phyloP scores from a whole-genome alignment of 352 stramenopile genomes.

The Pythium vanterpoolii region DNA sequence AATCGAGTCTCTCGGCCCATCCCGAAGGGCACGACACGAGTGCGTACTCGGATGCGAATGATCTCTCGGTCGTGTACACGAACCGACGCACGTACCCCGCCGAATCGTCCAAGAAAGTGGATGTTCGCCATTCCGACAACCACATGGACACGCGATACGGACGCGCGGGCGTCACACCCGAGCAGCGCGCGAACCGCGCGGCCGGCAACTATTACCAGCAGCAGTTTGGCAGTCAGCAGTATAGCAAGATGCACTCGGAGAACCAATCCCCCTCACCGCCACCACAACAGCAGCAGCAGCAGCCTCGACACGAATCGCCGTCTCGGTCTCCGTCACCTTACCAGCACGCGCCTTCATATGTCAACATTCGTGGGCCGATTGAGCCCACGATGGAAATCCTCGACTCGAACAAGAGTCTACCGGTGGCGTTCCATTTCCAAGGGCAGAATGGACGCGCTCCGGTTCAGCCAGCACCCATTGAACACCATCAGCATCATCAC shows the following conservation, averaged over 20 bases:
- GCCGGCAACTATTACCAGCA: slow-evolving; percentile 10
- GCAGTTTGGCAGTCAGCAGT: slow-evolving; percentile 14
- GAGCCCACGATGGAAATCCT: slow-evolving; percentile 23
- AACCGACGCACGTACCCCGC: slow-evolving; percentile 65
- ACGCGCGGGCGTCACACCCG: slow-evolving; percentile 3
- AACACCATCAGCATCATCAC: background rate
- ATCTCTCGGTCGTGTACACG: slow-evolving; percentile 51
- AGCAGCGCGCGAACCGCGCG: slow-evolving; percentile 10
- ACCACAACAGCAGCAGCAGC: background rate
- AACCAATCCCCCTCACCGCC: background rate
- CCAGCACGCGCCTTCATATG: background rate
- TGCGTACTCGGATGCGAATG: slow-evolving; percentile 26
- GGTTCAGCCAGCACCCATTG: background rate
- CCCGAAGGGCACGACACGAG: slow-evolving; percentile 29
- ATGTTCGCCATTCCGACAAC: slow-evolving; percentile 42
- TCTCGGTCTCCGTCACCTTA: background rate
- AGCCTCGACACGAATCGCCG: background rate
- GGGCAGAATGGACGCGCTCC: slow-evolving; percentile 15
- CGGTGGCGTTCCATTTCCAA: slow-evolving; percentile 65
- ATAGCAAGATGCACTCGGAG: background rate
- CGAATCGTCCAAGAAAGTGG: slow-evolving; percentile 47
- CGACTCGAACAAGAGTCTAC: slow-evolving; percentile 26
- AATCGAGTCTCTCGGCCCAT: slow-evolving; percentile 18
- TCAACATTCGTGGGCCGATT: slow-evolving; percentile 9
- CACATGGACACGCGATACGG: slow-evolving; percentile 4